Conservation (phyloP, 2,329 filamentous ascomycete species). For the Nothophaeocryptopus gaeumannii region DNA sequence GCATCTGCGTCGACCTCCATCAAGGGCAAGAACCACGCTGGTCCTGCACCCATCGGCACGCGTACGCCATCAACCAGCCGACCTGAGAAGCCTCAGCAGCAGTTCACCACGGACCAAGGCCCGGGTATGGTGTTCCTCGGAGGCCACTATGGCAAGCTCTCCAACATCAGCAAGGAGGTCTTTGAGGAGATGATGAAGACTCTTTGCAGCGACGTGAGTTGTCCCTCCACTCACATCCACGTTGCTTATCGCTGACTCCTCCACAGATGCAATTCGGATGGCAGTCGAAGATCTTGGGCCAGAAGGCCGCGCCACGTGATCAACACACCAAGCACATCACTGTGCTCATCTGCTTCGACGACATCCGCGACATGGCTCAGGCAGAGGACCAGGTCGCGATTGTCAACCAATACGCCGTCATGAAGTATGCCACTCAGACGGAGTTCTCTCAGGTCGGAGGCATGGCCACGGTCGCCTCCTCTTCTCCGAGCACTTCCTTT, state of each 20-base stretch:
- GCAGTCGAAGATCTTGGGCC: slow-evolving; percentile 15
- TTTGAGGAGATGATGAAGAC: background rate
- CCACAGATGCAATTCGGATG: slow-evolving; percentile 17
- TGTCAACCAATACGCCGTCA: slow-evolving; percentile 2
- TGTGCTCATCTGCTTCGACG: slow-evolving; percentile 38
- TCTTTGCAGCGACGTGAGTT: slow-evolving; percentile 21
- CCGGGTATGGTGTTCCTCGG: slow-evolving; percentile 11
- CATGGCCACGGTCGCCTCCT: too few species aligned
- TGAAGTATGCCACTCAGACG: slow-evolving; percentile 12
- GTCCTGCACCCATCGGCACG: slow-evolving; percentile 21
- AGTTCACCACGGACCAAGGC: slow-evolving; percentile 29
- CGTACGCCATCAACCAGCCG: background rate
- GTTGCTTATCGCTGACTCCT: slow-evolving; percentile 15
- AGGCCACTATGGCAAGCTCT: slow-evolving; percentile 26
- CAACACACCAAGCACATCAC: slow-evolving; percentile 5
- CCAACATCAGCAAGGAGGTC: slow-evolving; percentile 2
- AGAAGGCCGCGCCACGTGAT: slow-evolving; percentile 5
- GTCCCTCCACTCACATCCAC: background rate
- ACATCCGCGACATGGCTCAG: slow-evolving; percentile 34
- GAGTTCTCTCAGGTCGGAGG: slow-evolving; percentile 11
- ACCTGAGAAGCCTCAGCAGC: background rate
- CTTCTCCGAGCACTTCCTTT: slow-evolving; percentile 5
- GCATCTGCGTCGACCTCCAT: background rate
- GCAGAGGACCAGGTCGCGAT: slow-evolving; percentile 17
- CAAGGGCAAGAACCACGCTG: too few species aligned